Conservation (phyloP, 129 eudicot species). For the Tagetes patula region DNA sequence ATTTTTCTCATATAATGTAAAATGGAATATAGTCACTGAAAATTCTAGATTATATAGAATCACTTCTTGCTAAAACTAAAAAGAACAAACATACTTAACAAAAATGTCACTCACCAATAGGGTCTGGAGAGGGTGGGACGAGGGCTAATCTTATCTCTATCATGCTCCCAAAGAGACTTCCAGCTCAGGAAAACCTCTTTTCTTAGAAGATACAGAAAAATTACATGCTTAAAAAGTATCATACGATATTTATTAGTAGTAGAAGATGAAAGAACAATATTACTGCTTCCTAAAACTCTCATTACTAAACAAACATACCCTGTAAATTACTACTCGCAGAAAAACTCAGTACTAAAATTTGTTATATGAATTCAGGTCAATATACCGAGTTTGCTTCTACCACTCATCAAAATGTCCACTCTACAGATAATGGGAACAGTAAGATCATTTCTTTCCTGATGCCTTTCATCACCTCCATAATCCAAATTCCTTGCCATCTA, state of each 20-base stretch:
- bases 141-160: too few species aligned
- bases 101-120: too few species aligned
- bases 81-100: too few species aligned
- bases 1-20: not conserved
- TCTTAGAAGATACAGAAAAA: too few species aligned
- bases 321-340: not conserved
- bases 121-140: too few species aligned
- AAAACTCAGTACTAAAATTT: not conserved
- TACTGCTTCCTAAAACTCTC: not conserved
- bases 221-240: too few species aligned
- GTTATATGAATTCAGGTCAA: slow-evolving; percentile 36
- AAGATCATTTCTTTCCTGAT: slow-evolving; percentile 22
- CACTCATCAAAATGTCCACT: slow-evolving; percentile 40
- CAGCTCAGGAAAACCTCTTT: too few species aligned
- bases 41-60: slow-evolving; percentile 1
- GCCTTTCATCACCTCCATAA: not conserved
- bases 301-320: not conserved
- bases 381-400: slow-evolving; percentile 18
- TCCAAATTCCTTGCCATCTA: not conserved
- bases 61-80: not conserved
- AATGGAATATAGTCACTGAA: not conserved
- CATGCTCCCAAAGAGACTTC: too few species aligned
- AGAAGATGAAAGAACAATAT: too few species aligned
- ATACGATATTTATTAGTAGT: too few species aligned
- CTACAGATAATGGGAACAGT: slow-evolving; percentile 44